A percentile compares a stretch with the other conserved stretches of the same genome.
phyloP scores from a whole-genome alignment of 768 basidiomycete species.

The Mycena maculata region DNA sequence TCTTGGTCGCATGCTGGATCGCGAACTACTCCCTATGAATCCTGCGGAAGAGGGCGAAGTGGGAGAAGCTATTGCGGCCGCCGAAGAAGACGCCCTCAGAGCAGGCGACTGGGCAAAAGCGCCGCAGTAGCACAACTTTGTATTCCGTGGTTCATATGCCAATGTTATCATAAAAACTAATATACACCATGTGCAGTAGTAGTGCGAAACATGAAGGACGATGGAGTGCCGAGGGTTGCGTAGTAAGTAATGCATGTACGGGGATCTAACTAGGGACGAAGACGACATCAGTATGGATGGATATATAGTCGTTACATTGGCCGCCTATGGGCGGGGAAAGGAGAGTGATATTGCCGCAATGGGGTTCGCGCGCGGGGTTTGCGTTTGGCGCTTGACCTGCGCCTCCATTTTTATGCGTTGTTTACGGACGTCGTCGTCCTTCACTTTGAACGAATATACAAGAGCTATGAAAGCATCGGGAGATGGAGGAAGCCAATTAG shows the following conservation, averaged over 20 bases:
- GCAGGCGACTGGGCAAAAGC: slow-evolving; percentile 55
- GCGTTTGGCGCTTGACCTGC: slow-evolving; percentile 73
- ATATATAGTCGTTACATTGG: neutral
- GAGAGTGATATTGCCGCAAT: slow-evolving; percentile 40
- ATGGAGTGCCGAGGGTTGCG: slow-evolving; percentile 8
- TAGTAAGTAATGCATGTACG: slow-evolving; percentile 14
- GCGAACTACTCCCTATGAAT: slow-evolving; percentile 60
- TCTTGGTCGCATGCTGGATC: slow-evolving; percentile 61
- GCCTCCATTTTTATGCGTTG: slow-evolving; percentile 81
- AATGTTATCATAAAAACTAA: slow-evolving; percentile 8
- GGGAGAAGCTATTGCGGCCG: slow-evolving; percentile 56
- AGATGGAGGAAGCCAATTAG: slow-evolving; percentile 63
- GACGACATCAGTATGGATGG: slow-evolving; percentile 16
- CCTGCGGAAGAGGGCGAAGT: slow-evolving; percentile 57
- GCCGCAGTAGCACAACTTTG: neutral
- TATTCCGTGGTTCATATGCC: neutral
- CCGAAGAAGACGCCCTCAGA: slow-evolving; percentile 58
- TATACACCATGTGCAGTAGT: slow-evolving; percentile 27
- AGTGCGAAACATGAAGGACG: slow-evolving; percentile 16
- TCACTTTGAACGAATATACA: slow-evolving; percentile 73
- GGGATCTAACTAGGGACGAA: slow-evolving; percentile 2
- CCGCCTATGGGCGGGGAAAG: slow-evolving; percentile 34
- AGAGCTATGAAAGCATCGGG: slow-evolving; percentile 74
- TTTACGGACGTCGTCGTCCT: slow-evolving; percentile 83
- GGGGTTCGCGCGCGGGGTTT: slow-evolving; percentile 47